These are phyloP conservation scores for Echria macrotheca DNA, from an alignment of 495 filamentous ascomycete species.

Conservation along the genomic window DNA sequence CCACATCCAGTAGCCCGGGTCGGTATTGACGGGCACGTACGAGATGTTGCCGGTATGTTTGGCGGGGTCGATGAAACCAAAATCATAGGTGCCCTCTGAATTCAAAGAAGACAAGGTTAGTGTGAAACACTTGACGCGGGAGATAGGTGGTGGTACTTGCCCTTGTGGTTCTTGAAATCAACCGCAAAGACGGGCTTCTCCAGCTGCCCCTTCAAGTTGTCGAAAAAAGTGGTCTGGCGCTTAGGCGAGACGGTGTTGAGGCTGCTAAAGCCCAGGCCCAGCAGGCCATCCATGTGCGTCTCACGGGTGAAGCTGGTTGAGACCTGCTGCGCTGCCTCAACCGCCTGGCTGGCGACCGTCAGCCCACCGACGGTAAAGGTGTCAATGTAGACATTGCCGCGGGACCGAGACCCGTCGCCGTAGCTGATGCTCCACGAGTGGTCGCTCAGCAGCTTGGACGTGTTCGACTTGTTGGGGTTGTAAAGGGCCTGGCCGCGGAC, in stretches of 20 bases:
- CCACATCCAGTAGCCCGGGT: constrained; percentile 70
- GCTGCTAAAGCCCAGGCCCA: constrained; percentile 66
- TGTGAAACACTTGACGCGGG: too few relatives aligned
- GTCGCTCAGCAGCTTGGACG: constrained; percentile 44
- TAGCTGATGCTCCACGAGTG: constrained; percentile 64
- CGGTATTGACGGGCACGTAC: constrained; percentile 54
- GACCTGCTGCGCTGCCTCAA: constrained; percentile 62
- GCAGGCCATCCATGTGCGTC: constrained; percentile 61
- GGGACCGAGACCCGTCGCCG: constrained; percentile 62
- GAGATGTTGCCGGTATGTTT: constrained; percentile 62
- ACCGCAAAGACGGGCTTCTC: constrained; percentile 61
- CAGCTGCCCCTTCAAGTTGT: constrained; percentile 56
- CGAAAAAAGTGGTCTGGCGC: constrained; percentile 63
- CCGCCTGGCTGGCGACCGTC: constrained; percentile 56
- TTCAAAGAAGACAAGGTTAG: background rate
- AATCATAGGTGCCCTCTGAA: constrained; percentile 65
- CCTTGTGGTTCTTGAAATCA: constrained; percentile 54
- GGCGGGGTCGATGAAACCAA: constrained; percentile 62
- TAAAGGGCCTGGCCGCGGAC: constrained; percentile 55
- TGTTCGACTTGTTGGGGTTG: constrained; percentile 41
- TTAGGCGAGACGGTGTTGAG: constrained; percentile 66
- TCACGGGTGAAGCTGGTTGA: constrained; percentile 59
- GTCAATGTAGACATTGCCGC: constrained; percentile 65
- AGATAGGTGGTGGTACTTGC: constrained; percentile 16
- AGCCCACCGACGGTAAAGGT: constrained; percentile 63